These are phyloP conservation scores for Wickerhamomyces sydowiorum DNA, from an alignment of 805 yeast species.

Conservation along the genomic window DNA sequence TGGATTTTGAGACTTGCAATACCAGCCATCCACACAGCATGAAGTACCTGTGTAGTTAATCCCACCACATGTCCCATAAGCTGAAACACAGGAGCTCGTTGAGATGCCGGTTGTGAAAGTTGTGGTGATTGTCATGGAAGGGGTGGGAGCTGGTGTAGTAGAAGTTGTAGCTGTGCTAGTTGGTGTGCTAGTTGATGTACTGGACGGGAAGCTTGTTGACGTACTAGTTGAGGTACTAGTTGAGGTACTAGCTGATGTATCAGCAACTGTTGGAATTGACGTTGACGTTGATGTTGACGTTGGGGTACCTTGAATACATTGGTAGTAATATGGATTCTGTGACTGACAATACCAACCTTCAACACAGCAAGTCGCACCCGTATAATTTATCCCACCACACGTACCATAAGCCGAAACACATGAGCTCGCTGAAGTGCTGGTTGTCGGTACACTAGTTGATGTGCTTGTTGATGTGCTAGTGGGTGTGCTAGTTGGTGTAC, in stretches of 20 bases:
- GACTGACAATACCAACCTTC: conserved; percentile 1
- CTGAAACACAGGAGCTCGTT: not conserved
- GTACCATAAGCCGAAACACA: conserved; percentile 1
- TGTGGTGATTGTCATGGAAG: not conserved
- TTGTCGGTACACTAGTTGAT: not conserved
- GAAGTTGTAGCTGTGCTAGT: not conserved
- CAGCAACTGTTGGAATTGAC: not conserved
- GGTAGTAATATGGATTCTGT: conserved; percentile 1
- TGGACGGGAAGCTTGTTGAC: not conserved
- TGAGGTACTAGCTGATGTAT: not conserved
- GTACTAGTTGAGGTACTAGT: not conserved
- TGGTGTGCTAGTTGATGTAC: not conserved
- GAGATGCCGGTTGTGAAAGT: not conserved
- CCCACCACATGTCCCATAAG: conserved; percentile 2
- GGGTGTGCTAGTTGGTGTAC: not conserved
- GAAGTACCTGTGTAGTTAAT: conserved; percentile 5
- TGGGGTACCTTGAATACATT: conserved; percentile 2
- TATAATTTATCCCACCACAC: not conserved
- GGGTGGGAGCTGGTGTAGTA: not conserved
- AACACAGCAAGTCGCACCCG: not conserved
- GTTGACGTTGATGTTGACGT: not conserved
- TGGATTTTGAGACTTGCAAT: conserved; percentile 8
- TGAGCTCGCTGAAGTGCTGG: not conserved
- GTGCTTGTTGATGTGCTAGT: not conserved
- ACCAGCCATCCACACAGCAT: conserved; percentile 7